Percentiles rank a stretch among this genome's conserved stretches.
These are phyloP conservation scores for Ustilago crameri DNA, from an alignment of 1,284 basidiomycete species.

Conservation along the genomic window DNA sequence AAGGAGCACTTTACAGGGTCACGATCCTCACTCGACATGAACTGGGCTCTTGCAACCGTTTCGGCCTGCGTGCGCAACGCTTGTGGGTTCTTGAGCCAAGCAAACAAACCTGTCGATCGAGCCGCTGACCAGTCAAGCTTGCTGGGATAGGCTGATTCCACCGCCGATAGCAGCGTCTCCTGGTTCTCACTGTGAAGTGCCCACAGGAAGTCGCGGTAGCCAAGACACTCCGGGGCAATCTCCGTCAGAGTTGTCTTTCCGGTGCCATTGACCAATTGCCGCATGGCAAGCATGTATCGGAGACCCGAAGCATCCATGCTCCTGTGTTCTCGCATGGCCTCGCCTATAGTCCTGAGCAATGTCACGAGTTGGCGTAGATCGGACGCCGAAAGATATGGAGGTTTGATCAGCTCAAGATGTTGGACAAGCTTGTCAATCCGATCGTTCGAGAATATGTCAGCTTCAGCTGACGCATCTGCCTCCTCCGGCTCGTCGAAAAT, in stretches of 20 bases:
- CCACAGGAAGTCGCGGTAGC: slow-evolving; percentile 93
- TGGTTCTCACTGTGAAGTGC: slow-evolving; percentile 93
- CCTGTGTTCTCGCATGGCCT: slow-evolving; percentile 87
- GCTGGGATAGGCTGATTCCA: slow-evolving; percentile 77
- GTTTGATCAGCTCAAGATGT: slow-evolving; percentile 74
- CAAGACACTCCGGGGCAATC: slow-evolving; percentile 69
- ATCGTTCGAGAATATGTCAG: slow-evolving; percentile 14
- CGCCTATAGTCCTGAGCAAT: slow-evolving; percentile 84
- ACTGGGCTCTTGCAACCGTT: slow-evolving; percentile 89
- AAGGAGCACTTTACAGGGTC: slow-evolving; percentile 90
- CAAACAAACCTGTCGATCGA: slow-evolving; percentile 82
- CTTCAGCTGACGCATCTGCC: background rate
- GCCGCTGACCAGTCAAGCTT: slow-evolving; percentile 91
- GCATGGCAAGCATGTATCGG: slow-evolving; percentile 46
- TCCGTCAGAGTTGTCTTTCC: background rate
- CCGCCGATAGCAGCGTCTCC: slow-evolving; percentile 79
- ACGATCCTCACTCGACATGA: slow-evolving; percentile 75
- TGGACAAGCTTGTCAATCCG: slow-evolving; percentile 13
- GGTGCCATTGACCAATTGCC: slow-evolving; percentile 24
- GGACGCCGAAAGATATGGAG: slow-evolving; percentile 78
- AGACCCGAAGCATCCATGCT: slow-evolving; percentile 88
- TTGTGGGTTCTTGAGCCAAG: slow-evolving; percentile 79
- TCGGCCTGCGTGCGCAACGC: slow-evolving; percentile 80
- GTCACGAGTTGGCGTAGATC: slow-evolving; percentile 83
- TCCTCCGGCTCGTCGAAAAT: slow-evolving; percentile 33